Base-by-base conservation (phyloP, 768 basidiomycete genomes). In the Chalciporus piperatus region DNA sequence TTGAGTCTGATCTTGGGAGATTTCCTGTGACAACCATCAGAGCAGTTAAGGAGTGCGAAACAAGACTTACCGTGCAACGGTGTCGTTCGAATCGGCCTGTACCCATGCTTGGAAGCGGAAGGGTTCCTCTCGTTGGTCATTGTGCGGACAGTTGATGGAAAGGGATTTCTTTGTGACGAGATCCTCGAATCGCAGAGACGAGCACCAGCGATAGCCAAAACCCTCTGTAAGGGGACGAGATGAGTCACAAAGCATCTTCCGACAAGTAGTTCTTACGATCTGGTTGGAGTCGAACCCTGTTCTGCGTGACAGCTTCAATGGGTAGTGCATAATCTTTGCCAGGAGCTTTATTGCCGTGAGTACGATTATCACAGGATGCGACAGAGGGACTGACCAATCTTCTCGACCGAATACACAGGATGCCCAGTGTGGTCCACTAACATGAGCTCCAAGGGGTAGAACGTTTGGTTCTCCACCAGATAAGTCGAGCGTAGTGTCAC, bases 41-140 rank as follows among this genome's bases (percentile, higher is more conserved):
- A 10, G 14, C 35, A n/a, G 45, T 13, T 14, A 16, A 28, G 16
- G n/a, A 39, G 32, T 16, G 9, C 25, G 37, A 44, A 22, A 32
- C 33, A 44, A 20, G 28, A 64, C 80, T 62, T 56, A 84, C 92
- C 82, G 78, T 9, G 77, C 58, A 17, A 70, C 64, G 8, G 75
- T 70, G 51, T 91, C 83, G 42, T 70, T 74, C 22, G 70, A 66
- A 59, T 96, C 89, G 32, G 83, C 87, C 51, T 92, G 82, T 2
- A 88, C 89, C 78, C 87, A 95, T 8, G 89, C 89, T 63, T 98
- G 96, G 73, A 98, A 90, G 25, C 92, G 84, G 77, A 98, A 99
- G 4, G 93, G 83, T 12, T 92, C 88, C 63, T 98, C 95, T 40
- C 76, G 76, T 1, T 84, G 74, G 59, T 93, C 84, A 27, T 81